Evolutionary conservation across 495 filamentous ascomycete genomes (phyloP).

Genomic region (Lepidopterella palustris): DNA sequence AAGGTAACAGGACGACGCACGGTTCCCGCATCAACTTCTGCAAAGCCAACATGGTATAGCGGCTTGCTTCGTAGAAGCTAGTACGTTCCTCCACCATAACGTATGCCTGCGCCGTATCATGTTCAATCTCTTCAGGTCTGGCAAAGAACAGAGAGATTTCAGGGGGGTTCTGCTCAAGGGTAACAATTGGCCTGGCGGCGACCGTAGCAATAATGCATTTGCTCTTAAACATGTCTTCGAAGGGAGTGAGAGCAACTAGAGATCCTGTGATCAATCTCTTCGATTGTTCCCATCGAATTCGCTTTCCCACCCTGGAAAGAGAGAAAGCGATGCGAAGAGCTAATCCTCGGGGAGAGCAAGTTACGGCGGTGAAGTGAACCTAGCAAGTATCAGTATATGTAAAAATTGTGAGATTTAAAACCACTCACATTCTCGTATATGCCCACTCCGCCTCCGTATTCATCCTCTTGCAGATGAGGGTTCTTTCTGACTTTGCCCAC

Average conservation of each 20-base stretch:
- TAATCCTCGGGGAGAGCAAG: slow-evolving; percentile 56
- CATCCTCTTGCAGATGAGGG: slow-evolving; percentile 28
- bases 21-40: slow-evolving; percentile 60
- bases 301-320: slow-evolving; percentile 55
- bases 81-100: slow-evolving; percentile 69
- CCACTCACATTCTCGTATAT: slow-evolving; percentile 66
- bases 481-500: slow-evolving; percentile 28
- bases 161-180: slow-evolving; percentile 57
- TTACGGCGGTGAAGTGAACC: slow-evolving; percentile 61
- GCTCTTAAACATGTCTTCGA: slow-evolving; percentile 54
- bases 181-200: slow-evolving; percentile 59
- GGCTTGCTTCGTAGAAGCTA: slow-evolving; percentile 68
- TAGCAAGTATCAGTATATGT: slow-evolving; percentile 30
- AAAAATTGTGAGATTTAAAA: neutral
- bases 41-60: slow-evolving; percentile 65
- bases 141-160: slow-evolving; percentile 74
- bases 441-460: slow-evolving; percentile 37
- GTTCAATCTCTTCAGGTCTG: slow-evolving; percentile 49
- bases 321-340: slow-evolving; percentile 67
- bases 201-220: slow-evolving; percentile 67
- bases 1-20: slow-evolving; percentile 42
- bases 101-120: slow-evolving; percentile 66
- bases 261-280: slow-evolving; percentile 63
- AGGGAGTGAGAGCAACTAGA: slow-evolving; percentile 63
- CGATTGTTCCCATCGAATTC: slow-evolving; percentile 71